Evolutionary conservation across 2,329 filamentous ascomycete species (phyloP).

Genomic region (Coniella vitis): DNA sequence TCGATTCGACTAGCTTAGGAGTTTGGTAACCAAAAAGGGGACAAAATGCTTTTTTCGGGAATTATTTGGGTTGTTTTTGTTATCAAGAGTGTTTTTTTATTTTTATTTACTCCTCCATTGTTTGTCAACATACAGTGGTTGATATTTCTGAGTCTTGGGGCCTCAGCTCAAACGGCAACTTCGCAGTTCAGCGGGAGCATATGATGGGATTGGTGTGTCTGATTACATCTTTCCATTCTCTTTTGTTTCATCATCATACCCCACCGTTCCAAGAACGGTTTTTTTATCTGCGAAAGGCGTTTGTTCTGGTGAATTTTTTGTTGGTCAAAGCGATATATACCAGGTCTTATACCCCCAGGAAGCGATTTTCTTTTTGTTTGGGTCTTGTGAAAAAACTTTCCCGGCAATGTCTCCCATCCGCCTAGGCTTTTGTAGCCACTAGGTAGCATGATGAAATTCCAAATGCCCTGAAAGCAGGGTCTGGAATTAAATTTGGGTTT

Average conservation of each 20-base stretch:
- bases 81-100: not conserved
- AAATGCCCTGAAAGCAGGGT: not conserved
- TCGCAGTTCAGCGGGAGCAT: not conserved
- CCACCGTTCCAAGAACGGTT: conserved; percentile 21
- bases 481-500: not conserved
- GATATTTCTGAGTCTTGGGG: conserved; percentile 18
- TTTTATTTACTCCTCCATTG: not conserved
- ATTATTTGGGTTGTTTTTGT: not conserved
- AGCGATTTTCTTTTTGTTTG: conserved; percentile 13
- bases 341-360: conserved; percentile 33
- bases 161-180: conserved; percentile 26
- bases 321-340: conserved; percentile 7
- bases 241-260: not conserved
- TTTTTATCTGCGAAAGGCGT: conserved; percentile 23
- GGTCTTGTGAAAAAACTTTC: no score
- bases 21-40: not conserved
- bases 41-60: no score
- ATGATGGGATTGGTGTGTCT: not conserved
- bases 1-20: no score
- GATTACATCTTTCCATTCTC: not conserved
- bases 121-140: no score
- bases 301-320: conserved; percentile 38
- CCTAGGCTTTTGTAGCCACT: no score
- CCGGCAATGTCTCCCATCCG: no score
- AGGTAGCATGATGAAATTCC: no score